phyloP scores from a whole-genome alignment of 306 rosid species.

The Quercus agrifolia region DNA sequence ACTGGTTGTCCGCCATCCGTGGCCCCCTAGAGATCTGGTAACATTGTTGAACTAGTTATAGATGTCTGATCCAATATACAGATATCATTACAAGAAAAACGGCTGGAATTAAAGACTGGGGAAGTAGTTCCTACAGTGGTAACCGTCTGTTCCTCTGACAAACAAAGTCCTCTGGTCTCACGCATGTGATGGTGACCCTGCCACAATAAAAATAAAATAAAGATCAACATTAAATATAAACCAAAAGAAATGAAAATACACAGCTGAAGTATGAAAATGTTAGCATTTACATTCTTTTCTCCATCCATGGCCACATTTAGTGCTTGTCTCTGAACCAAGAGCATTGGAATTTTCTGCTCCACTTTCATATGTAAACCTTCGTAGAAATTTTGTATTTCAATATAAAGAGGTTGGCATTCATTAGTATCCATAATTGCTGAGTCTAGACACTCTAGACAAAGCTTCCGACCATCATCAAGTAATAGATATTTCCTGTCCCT shows the following conservation, averaged over 20 bases:
- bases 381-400: constrained; percentile 90
- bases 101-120: constrained; percentile 1
- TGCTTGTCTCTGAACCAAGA: constrained; percentile 99
- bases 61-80: background rate
- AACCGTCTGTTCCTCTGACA: constrained; percentile 91
- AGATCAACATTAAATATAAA: constrained; percentile 6
- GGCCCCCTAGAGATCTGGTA: constrained; percentile 81
- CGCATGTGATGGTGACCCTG: constrained; percentile 98
- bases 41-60: background rate
- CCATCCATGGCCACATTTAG: constrained; percentile 99
- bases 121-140: constrained; percentile 58
- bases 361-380: constrained; percentile 96
- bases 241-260: background rate
- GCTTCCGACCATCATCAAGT: constrained; percentile 94
- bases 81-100: constrained; percentile 12
- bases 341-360: constrained; percentile 97
- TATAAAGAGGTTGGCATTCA: constrained; percentile 97
- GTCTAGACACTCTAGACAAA: constrained; percentile 95
- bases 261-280: background rate
- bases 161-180: constrained; percentile 99
- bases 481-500: constrained; percentile 69
- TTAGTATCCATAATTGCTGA: constrained; percentile 94
- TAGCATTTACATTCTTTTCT: constrained; percentile 68
- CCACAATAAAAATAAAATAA: constrained; percentile 5
- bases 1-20: constrained; percentile 68